phyloP scores from a whole-genome alignment of 805 yeast genomes.

The Barnettozyma pratensis region DNA sequence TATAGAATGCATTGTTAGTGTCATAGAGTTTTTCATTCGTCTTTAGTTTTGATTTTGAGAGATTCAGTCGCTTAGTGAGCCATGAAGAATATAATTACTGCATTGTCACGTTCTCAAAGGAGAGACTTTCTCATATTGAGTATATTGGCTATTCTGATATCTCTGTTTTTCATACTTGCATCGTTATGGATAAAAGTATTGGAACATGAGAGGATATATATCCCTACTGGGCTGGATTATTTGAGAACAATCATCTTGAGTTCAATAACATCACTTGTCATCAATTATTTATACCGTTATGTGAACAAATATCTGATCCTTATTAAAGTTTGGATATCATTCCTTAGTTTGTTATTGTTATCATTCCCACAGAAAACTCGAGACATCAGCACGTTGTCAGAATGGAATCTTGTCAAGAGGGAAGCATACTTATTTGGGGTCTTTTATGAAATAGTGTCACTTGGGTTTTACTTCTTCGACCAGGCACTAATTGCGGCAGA shows the following conservation, averaged over 20 bases:
- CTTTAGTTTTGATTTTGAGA: no score
- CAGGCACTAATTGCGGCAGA: constrained; percentile 20
- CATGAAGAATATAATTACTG: no score
- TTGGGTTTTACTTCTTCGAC: constrained; percentile 32
- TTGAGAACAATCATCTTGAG: constrained; percentile 33
- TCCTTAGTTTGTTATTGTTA: constrained; percentile 30
- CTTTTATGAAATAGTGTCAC: constrained; percentile 11
- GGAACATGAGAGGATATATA: constrained; percentile 19
- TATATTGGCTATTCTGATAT: background rate
- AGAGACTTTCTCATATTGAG: background rate
- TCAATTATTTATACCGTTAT: constrained; percentile 21
- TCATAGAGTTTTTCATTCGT: no score
- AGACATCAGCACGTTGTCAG: constrained; percentile 15
- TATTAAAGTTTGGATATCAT: constrained; percentile 31
- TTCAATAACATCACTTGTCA: constrained; percentile 29
- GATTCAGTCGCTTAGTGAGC: no score
- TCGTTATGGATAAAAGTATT: constrained; percentile 10
- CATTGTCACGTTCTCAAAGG: background rate
- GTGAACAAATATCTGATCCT: constrained; percentile 27
- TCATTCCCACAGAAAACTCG: constrained; percentile 37
- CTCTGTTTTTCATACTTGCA: background rate
- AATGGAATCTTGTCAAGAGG: constrained; percentile 37
- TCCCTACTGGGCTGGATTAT: constrained; percentile 34
- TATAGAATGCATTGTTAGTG: no score
- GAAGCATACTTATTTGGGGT: constrained; percentile 35